phyloP scores from a whole-genome alignment of 2,329 filamentous ascomycete species.

The Myrmaecium sp. region DNA sequence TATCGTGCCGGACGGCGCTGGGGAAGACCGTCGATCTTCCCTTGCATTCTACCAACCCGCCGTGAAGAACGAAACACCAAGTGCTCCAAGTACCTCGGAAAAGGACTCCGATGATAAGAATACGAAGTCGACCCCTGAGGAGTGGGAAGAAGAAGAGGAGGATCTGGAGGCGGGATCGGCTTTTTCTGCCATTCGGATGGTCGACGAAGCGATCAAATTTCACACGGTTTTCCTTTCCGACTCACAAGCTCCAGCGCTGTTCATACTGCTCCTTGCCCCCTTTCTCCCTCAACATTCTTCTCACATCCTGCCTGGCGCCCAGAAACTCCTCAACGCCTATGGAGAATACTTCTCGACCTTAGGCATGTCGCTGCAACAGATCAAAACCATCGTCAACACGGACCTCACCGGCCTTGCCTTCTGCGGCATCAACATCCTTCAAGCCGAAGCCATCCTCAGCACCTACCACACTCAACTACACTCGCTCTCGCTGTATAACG shows the following conservation, averaged over 20 bases:
- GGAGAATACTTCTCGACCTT: conserved; percentile 20
- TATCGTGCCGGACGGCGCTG: conserved; percentile 18
- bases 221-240: conserved; percentile 25
- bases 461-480: conserved; percentile 40
- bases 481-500: conserved; percentile 28
- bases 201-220: conserved; percentile 24
- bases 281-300: conserved; percentile 28
- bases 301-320: conserved; percentile 14
- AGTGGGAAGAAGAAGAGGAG: no score
- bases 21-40: no score
- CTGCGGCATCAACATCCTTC: conserved; percentile 30
- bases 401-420: conserved; percentile 23
- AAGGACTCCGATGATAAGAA: no score
- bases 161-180: conserved; percentile 17
- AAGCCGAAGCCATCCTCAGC: conserved; percentile 38
- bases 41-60: no score
- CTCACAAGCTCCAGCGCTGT: conserved; percentile 29
- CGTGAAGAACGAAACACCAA: no score
- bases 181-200: conserved; percentile 25
- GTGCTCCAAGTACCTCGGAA: not conserved
- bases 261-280: conserved; percentile 29
- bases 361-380: conserved; percentile 21
- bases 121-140: no score
- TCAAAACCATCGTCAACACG: conserved; percentile 23
- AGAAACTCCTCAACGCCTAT: conserved; percentile 20